Evolutionary conservation across 2,329 filamentous ascomycete genomes (phyloP), one percentile per base, ranked within the genome.

Genomic region (Aureobasidium sp.): DNA sequence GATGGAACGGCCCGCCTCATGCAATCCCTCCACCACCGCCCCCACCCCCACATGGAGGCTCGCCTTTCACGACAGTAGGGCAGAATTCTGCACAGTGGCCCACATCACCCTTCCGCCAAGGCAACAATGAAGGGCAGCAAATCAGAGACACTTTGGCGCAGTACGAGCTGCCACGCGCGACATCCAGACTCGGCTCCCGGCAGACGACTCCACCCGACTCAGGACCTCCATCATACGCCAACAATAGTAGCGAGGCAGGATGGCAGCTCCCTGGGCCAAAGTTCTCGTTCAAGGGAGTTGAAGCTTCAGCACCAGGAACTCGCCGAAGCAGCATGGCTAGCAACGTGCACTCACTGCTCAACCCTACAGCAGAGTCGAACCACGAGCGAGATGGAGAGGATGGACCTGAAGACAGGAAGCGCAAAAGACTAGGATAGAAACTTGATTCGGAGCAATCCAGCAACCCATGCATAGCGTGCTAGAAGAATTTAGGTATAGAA

Each of bases 271-370:
- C 80, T 3, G 80, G 79, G 37, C 71, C 77, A 8, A 71, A 76
- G 46, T 81, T 75, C 60, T 75, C 77, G 0, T 78, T 78, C 67
- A 76, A 75, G 66, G 72, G 73, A 21, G 72, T 79, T 47, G 79
- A 81, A 59, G 79, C 77, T 40, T 77, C 79, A 4, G 81, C 78
- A 0, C 84, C 85, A 3, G 83, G 83, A n/a, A 88, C 85, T 8
- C 75, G 86, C 59, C 78, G 85, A 62, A 85, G 83, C 27, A 88
- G 85, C 67, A 88, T 88, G 85, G 85, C 85, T 7, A 87, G 84
- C 65, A 88, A 85, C 65, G 82, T 86, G 23, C 84, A 86, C 69
- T 84, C 81, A 6, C 71, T 88, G 25, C 76, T 88, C 0, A 88
- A 88, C 65, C 86, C 85, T 6, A 83, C 85, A 15, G 84, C 87